These are phyloP conservation scores for Fistulinella staudtii DNA, from an alignment of 1,284 basidiomycete species.

Conservation along the genomic window DNA sequence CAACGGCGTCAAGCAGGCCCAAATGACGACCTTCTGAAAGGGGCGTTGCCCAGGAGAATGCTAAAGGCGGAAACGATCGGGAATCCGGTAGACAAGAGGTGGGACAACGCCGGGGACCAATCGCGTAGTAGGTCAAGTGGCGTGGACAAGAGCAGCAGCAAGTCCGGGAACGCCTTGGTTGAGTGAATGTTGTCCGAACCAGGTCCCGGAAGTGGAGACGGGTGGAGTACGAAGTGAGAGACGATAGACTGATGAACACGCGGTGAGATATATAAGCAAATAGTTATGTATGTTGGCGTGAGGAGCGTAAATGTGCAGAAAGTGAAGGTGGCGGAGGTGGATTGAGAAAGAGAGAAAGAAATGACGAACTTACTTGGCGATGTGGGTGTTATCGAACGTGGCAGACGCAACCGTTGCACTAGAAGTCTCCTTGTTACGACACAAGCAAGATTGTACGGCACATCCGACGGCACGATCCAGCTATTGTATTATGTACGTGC, in stretches of 20 bases:
- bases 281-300: constrained; percentile 20
- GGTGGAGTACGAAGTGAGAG: constrained; percentile 17
- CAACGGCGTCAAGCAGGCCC: not conserved
- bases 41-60: constrained; percentile 6
- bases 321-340: constrained; percentile 4
- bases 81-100: not conserved
- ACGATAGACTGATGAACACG: constrained; percentile 25
- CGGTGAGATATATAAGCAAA: constrained; percentile 18
- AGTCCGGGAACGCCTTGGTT: constrained; percentile 10
- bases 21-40: not conserved
- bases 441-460: constrained; percentile 25
- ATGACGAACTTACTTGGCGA: constrained; percentile 15
- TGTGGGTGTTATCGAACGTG: constrained; percentile 1
- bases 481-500: constrained; percentile 5
- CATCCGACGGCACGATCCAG: constrained; percentile 4
- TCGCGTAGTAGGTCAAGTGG: constrained; percentile 2
- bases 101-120: constrained; percentile 8
- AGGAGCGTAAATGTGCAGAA: constrained; percentile 22
- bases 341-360: constrained; percentile 9
- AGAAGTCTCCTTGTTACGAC: constrained; percentile 10
- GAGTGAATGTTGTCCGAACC: constrained; percentile 5
- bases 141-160: constrained; percentile 21
- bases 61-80: constrained; percentile 4
- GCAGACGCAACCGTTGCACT: not conserved
- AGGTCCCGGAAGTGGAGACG: constrained; percentile 6